Evolutionary conservation across 2,329 filamentous ascomycete species (phyloP).

Genomic region (Aspergillus fumigatus): DNA sequence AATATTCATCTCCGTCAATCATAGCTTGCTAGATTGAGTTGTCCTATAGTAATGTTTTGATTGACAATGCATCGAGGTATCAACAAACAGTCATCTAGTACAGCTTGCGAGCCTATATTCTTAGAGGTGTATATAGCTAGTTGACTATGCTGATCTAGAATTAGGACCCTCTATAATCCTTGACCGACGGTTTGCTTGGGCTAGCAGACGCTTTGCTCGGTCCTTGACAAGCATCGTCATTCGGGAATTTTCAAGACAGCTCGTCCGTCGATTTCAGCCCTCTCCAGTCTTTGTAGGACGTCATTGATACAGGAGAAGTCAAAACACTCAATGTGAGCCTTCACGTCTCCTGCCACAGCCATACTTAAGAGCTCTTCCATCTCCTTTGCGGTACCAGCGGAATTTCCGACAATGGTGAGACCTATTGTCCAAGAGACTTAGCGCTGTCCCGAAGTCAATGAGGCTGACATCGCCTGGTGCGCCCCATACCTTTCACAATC

Average conservation of each 20-base stretch:
- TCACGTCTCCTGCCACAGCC: constrained; percentile 40
- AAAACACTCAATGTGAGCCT: constrained; percentile 34
- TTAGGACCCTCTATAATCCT: neutral
- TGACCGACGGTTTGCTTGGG: neutral
- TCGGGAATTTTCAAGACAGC: constrained; percentile 33
- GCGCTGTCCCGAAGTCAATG: neutral
- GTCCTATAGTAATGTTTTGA: neutral
- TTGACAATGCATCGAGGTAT: neutral
- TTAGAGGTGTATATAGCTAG: neutral
- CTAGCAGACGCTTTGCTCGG: neutral
- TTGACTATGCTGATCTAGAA: neutral
- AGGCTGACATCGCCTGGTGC: neutral
- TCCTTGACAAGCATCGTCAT: neutral
- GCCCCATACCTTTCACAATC: constrained; percentile 38
- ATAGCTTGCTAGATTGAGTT: neutral
- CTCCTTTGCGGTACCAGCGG: constrained; percentile 42
- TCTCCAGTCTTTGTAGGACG: constrained; percentile 31
- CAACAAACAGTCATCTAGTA: neutral
- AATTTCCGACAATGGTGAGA: constrained; percentile 44
- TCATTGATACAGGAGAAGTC: constrained; percentile 31
- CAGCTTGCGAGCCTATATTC: neutral
- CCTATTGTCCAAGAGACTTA: constrained; percentile 19
- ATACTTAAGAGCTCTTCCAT: constrained; percentile 45
- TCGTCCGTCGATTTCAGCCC: constrained; percentile 35
- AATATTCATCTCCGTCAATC: neutral